Evolutionary conservation across 2,329 filamentous ascomycete genomes (phyloP).

Genomic region (Fusarium sambucinum): DNA sequence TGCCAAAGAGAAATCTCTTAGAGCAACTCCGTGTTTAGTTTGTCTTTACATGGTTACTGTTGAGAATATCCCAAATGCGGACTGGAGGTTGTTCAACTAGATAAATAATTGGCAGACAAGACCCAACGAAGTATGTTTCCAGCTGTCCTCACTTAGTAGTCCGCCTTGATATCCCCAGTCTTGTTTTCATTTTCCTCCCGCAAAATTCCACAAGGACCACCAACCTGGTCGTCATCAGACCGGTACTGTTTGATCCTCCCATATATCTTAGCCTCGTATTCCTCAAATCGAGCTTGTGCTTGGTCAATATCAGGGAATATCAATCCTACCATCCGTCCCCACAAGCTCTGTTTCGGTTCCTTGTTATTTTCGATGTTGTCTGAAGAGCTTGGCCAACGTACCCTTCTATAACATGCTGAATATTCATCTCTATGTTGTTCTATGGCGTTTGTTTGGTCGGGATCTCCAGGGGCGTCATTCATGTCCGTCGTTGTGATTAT

Average conservation of each 20-base stretch:
- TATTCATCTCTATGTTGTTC: not conserved
- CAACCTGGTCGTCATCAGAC: accelerated
- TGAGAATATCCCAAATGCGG: too few species aligned
- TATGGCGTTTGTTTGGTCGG: accelerated
- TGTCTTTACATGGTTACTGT: too few species aligned
- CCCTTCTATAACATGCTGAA: accelerated
- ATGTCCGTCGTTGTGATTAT: too few species aligned
- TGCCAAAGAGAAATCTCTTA: too few species aligned
- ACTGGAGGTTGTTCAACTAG: too few species aligned
- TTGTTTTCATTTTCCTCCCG: not conserved
- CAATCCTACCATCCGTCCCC: not conserved
- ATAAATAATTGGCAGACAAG: too few species aligned
- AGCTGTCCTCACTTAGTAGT: not conserved
- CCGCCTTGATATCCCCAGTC: too few species aligned
- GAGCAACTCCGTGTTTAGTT: too few species aligned
- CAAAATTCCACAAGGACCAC: not conserved
- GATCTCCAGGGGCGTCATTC: too few species aligned
- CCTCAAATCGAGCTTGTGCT: not conserved
- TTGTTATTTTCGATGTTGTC: too few species aligned
- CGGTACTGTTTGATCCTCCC: not conserved
- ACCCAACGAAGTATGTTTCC: too few species aligned
- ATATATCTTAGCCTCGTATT: not conserved
- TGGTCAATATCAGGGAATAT: not conserved
- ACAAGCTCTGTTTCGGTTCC: not conserved
- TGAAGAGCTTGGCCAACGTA: not conserved